phyloP scores from a whole-genome alignment of 2,329 filamentous ascomycete species.

The Colletotrichum destructivum region DNA sequence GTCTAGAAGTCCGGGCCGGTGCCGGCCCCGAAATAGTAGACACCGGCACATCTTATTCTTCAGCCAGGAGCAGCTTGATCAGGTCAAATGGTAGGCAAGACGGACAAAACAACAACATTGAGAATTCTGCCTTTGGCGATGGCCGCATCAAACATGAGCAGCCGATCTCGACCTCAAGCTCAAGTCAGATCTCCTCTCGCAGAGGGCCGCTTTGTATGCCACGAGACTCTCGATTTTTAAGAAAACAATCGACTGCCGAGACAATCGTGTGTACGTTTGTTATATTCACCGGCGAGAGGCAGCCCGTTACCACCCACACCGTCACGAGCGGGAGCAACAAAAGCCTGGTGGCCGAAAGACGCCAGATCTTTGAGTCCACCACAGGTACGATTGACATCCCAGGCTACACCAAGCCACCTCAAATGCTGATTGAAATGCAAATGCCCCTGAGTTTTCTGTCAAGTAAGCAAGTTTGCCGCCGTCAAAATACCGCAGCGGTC shows the following conservation, averaged over 20 bases:
- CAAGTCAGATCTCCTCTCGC: not conserved
- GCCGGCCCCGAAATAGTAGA: no score
- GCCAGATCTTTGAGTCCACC: not conserved
- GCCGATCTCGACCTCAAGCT: not conserved
- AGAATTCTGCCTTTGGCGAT: not conserved
- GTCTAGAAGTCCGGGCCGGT: slow-evolving; percentile 5
- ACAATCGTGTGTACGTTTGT: not conserved
- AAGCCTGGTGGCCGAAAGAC: slow-evolving; percentile 21
- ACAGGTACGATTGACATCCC: not conserved
- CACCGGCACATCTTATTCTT: not conserved
- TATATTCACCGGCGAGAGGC: not conserved
- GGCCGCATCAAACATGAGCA: no score
- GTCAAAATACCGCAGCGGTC: not conserved
- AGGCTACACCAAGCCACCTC: not conserved
- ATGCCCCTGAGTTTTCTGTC: not conserved
- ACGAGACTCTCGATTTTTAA: not conserved
- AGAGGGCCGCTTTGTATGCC: not conserved
- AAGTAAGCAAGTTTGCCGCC: not conserved
- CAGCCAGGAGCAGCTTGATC: not conserved
- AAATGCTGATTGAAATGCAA: not conserved
- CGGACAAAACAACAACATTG: not conserved
- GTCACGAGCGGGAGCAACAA: not conserved
- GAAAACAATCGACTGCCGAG: not conserved
- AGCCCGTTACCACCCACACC: not conserved
- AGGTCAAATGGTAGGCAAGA: not conserved